Evolutionary conservation across 2,329 filamentous ascomycete species (phyloP), one percentile per base, ranked within the genome.

Genomic region (Venturia pyrina): DNA sequence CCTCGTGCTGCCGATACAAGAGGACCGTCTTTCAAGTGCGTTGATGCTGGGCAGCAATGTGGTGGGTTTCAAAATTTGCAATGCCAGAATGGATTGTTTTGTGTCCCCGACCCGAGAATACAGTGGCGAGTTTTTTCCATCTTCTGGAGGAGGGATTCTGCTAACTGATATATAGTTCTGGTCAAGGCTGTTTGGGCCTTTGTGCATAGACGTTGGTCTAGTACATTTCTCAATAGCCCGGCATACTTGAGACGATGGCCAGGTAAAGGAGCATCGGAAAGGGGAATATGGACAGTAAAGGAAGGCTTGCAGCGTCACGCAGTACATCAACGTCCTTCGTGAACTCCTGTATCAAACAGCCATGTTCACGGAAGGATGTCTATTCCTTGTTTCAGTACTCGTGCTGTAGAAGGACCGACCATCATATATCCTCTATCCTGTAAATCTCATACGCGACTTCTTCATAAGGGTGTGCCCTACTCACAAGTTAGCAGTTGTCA

Each of bases 391-490:
- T 40, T 40, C 10, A 5, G 37, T 40, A 40, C 5, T 5, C 37
- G 37, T 5, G 10, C 37, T 40, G 37, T 40, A 40, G 37, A 5
- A 40, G 37, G 5, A 5, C 37, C 37, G 37, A 10, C 37, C 24
- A 11, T 56, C 28, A 80, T 44, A 79, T 72, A 66, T 80, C 74
- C 68, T 80, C 78, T 63, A 80, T 69, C 71, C 76, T 78, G 68
- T 79, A 79, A 1, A 80, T 77, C 68, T 80, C 78, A 67, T 80
- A 81, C 0, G 75, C 77, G 3, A 73, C 71, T 68, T 78, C 77
- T 69, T 81, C 79, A 67, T 80, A 80, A 17, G 79, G 78, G 72
- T 81, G 79, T 28, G 74, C 72, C 56, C 78, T 80, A 64, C 5
- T 43, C 32, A 63, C 13, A 10, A n/a, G 43, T 68, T 40, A 69